Conservation (phyloP, 2,329 filamentous ascomycete species). For the Cucurbitaria berberidis region DNA sequence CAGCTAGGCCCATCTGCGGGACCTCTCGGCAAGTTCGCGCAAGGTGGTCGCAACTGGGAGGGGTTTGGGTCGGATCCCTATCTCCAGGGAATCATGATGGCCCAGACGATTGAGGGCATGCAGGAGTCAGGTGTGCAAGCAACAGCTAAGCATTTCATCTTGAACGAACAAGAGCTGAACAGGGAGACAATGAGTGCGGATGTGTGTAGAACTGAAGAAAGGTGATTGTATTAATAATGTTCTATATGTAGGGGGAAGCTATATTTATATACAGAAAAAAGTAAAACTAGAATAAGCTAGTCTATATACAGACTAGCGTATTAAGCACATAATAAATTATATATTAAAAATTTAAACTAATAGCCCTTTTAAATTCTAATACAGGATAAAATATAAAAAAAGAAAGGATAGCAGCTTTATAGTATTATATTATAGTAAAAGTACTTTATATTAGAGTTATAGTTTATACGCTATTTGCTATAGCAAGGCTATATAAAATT, state of each 20-base stretch:
- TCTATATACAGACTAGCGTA: not conserved
- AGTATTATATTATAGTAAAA: not conserved
- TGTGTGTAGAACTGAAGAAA: slow-evolving; percentile 9
- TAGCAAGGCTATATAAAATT: too few species aligned
- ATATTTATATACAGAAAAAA: slow-evolving; percentile 4
- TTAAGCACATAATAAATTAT: not conserved
- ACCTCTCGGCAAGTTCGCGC: slow-evolving; percentile 46
- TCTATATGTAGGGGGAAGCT: too few species aligned
- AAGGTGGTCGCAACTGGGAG: slow-evolving; percentile 57
- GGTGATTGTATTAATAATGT: too few species aligned
- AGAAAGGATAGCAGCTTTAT: not conserved
- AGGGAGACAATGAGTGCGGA: slow-evolving; percentile 58
- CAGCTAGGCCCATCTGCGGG: slow-evolving; percentile 53
- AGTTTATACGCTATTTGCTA: not conserved
- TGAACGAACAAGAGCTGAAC: slow-evolving; percentile 71
- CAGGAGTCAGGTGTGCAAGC: slow-evolving; percentile 53
- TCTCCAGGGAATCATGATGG: slow-evolving; percentile 52
- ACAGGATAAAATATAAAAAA: not conserved
- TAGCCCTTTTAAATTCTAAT: not conserved
- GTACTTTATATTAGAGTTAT: not conserved
- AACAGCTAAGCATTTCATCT: slow-evolving; percentile 57
- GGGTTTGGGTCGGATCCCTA: slow-evolving; percentile 59
- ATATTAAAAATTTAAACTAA: not conserved
- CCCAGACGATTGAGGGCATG: slow-evolving; percentile 54
- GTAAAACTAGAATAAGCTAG: too few species aligned